Evolutionary conservation across 257 asterid species (phyloP).

Genomic region (Solanum stenotomum): DNA sequence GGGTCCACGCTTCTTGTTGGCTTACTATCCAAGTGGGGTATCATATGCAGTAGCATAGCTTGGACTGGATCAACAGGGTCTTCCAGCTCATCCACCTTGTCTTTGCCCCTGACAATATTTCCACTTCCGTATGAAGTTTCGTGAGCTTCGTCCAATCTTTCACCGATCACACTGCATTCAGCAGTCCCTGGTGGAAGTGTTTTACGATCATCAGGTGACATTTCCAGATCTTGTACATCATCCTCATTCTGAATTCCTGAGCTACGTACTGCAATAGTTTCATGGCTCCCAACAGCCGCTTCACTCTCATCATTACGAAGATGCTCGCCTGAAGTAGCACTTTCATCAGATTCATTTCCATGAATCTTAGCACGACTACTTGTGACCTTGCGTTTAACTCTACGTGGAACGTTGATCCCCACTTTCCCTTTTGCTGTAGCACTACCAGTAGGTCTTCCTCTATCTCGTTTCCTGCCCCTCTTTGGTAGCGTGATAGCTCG

Average conservation of each 20-base stretch:
- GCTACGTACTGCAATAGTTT: background rate
- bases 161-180: constrained; percentile 11
- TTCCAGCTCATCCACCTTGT: constrained; percentile 9
- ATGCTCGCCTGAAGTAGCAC: constrained; percentile 17
- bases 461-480: constrained; percentile 26
- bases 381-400: constrained; percentile 36
- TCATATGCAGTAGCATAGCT: constrained; percentile 49
- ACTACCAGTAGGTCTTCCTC: constrained; percentile 42
- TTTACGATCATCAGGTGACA: constrained; percentile 15
- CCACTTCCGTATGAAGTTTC: constrained; percentile 16
- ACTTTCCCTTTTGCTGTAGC: constrained; percentile 23
- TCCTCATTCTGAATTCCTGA: constrained; percentile 18
- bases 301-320: constrained; percentile 9
- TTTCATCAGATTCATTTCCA: constrained; percentile 50
- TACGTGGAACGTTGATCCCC: constrained; percentile 27
- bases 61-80: constrained; percentile 52
- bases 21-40: constrained; percentile 36
- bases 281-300: constrained; percentile 10
- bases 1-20: background rate
- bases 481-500: constrained; percentile 42
- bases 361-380: constrained; percentile 52
- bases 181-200: constrained; percentile 12
- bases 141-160: constrained; percentile 3
- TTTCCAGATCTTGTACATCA: constrained; percentile 10
- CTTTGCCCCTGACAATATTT: background rate